phyloP scores from a whole-genome alignment of 139 green algal species.

The Cymbomonas tetramitiformis region DNA sequence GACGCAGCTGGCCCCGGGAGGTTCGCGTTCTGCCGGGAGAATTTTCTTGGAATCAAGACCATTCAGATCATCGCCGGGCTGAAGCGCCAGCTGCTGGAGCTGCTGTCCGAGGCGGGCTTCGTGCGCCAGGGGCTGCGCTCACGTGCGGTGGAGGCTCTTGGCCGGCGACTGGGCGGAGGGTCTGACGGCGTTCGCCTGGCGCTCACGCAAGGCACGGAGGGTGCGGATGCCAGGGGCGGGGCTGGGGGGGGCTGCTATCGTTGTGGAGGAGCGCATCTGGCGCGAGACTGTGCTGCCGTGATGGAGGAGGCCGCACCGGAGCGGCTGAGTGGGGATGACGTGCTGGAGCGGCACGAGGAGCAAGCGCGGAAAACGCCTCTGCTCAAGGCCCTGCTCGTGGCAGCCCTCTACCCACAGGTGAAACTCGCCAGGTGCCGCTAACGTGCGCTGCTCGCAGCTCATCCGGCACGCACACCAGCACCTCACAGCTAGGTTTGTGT shows the following conservation, averaged over 20 bases:
- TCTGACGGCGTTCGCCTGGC: constrained; percentile 1
- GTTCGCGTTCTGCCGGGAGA: constrained; percentile 9
- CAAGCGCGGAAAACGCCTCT: constrained; percentile 10
- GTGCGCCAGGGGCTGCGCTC: constrained; percentile 14
- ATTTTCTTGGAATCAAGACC: constrained; percentile 3
- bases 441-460: neutral
- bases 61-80: constrained; percentile 67
- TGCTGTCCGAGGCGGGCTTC: constrained; percentile 61
- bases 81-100: constrained; percentile 58
- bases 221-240: too few relatives aligned
- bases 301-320: too few relatives aligned
- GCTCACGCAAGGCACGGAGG: too few relatives aligned
- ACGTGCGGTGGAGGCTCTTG: neutral
- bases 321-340: too few relatives aligned
- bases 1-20: constrained; percentile 11
- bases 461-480: too few relatives aligned
- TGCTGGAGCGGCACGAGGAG: too few relatives aligned
- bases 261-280: too few relatives aligned
- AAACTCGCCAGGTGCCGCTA: too few relatives aligned
- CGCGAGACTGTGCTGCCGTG: too few relatives aligned
- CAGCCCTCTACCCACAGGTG: constrained; percentile 25
- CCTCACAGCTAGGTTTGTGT: too few relatives aligned
- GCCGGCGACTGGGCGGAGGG: neutral
- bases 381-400: constrained; percentile 23
- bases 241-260: too few relatives aligned